phyloP scores from a whole-genome alignment of 192 early-diverging fungal genomes.

The Coemansia aciculifera region DNA sequence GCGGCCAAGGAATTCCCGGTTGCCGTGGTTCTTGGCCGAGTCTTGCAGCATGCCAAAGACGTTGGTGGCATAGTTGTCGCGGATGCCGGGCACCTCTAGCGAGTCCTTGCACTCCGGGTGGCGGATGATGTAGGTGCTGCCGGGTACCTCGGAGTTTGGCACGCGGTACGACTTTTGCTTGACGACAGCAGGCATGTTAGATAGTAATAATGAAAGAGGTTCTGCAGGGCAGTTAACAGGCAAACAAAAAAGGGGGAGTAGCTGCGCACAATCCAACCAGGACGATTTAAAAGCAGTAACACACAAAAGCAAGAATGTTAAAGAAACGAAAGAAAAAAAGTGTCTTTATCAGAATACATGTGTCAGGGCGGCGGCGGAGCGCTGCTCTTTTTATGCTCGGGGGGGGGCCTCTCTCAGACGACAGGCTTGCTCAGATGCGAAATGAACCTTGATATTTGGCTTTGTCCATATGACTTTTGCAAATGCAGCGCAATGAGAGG shows the following conservation, averaged over 20 bases:
- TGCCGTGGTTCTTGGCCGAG: constrained; percentile 57
- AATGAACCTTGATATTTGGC: neutral
- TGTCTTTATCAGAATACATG: neutral
- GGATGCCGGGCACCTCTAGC: constrained; percentile 19
- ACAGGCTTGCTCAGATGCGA: neutral
- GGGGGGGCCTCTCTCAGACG: neutral
- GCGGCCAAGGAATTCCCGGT: constrained; percentile 65
- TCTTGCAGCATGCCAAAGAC: constrained; percentile 46
- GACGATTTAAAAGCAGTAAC: neutral
- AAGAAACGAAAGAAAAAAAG: neutral
- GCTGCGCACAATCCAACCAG: no score
- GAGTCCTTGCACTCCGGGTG: constrained; percentile 42
- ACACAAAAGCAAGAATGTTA: neutral
- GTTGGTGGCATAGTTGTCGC: constrained; percentile 35
- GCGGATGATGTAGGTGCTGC: constrained; percentile 48
- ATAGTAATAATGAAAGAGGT: neutral
- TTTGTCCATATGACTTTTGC: neutral
- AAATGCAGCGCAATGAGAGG: neutral
- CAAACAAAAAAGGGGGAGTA: neutral
- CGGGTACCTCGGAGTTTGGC: constrained; percentile 48
- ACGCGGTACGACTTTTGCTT: constrained; percentile 51
- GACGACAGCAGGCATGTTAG: constrained; percentile 18
- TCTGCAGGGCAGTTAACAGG: neutral
- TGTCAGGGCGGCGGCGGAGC: neutral
- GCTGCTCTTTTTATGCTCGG: neutral